Evolutionary conservation across 345 rosid species (phyloP).

Genomic region (Alliaria petiolata): DNA sequence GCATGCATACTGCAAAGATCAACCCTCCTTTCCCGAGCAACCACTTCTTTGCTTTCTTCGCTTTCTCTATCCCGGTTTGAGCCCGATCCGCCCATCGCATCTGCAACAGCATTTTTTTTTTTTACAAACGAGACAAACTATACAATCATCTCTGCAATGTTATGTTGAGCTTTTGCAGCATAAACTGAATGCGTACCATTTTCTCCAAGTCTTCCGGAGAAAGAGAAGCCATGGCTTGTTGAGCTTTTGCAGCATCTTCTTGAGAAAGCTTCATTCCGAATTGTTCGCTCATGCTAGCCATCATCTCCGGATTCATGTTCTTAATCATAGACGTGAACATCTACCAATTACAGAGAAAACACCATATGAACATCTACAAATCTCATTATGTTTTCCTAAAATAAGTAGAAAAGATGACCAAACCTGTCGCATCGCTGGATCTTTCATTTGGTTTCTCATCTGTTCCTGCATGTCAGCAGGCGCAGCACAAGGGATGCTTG

Average conservation of each 20-base stretch:
- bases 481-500: conserved; percentile 50
- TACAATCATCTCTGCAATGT: neutral
- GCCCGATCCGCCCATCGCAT: conserved; percentile 89
- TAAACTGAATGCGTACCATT: conserved; percentile 47
- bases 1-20: conserved; percentile 76
- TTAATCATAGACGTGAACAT: conserved; percentile 84
- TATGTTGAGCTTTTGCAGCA: conserved; percentile 69
- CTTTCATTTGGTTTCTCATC: conserved; percentile 90
- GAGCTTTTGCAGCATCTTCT: conserved; percentile 87
- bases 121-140: neutral
- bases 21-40: conserved; percentile 77
- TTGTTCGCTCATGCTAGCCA: conserved; percentile 95
- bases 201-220: conserved; percentile 80
- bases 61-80: conserved; percentile 71
- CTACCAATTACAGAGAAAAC: conserved; percentile 38
- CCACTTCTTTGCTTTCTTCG: conserved; percentile 89
- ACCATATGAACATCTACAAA: neutral
- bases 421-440: conserved; percentile 94
- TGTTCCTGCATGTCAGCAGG: conserved; percentile 80
- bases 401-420: neutral
- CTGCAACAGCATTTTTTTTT: conserved; percentile 46
- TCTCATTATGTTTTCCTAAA: neutral
- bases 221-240: conserved; percentile 87
- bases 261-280: conserved; percentile 78
- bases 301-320: conserved; percentile 90